These are phyloP conservation scores for Drechmeria coniospora DNA, from an alignment of 2,329 filamentous ascomycete genomes.

Conservation along the genomic window DNA sequence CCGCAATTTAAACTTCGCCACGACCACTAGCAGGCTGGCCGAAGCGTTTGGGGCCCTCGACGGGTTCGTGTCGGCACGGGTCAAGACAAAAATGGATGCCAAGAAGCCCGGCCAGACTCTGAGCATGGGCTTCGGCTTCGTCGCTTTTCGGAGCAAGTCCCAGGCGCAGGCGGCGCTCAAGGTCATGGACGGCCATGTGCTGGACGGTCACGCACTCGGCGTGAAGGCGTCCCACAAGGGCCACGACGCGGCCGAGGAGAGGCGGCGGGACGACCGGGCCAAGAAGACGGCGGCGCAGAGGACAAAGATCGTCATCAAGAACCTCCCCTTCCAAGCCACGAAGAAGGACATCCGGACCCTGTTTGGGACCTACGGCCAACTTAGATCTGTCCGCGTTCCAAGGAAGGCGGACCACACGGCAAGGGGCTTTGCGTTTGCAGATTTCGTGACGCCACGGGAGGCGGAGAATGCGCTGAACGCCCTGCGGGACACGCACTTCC, in stretches of 20 bases:
- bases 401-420: slow-evolving; percentile 85
- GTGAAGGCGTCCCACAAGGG: slow-evolving; percentile 81
- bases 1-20: slow-evolving; percentile 85
- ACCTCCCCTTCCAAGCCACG: slow-evolving; percentile 85
- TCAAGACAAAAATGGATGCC: slow-evolving; percentile 89
- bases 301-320: slow-evolving; percentile 96
- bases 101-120: slow-evolving; percentile 77
- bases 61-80: slow-evolving; percentile 75
- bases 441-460: slow-evolving; percentile 84
- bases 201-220: slow-evolving; percentile 76
- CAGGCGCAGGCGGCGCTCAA: slow-evolving; percentile 67
- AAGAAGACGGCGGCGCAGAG: slow-evolving; percentile 63
- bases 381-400: slow-evolving; percentile 82
- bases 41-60: slow-evolving; percentile 68
- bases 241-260: slow-evolving; percentile 74
- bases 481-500: slow-evolving; percentile 79
- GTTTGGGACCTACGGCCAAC: slow-evolving; percentile 79
- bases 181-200: slow-evolving; percentile 73
- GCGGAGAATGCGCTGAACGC: slow-evolving; percentile 83
- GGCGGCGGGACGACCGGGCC: slow-evolving; percentile 64
- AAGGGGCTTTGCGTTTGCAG: slow-evolving; percentile 91
- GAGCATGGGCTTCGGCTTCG: slow-evolving; percentile 95
- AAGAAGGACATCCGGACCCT: slow-evolving; percentile 84
- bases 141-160: slow-evolving; percentile 66
- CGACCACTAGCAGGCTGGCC: slow-evolving; percentile 59